Evolutionary conservation across 768 basidiomycete genomes (phyloP).

Genomic region (Mycena indigotica): DNA sequence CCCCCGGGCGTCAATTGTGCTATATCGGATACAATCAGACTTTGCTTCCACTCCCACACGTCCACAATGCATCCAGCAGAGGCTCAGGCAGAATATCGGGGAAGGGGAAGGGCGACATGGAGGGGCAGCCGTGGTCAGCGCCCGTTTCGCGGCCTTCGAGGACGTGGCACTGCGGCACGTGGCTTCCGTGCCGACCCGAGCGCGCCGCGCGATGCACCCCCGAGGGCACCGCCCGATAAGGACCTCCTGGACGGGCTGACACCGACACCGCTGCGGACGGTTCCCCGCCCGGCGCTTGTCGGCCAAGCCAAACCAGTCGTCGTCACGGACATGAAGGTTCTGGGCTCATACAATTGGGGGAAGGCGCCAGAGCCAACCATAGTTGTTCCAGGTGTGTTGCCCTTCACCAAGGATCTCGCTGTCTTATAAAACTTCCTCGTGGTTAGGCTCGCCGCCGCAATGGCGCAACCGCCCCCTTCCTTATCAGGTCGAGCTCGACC

Average conservation of each 20-base stretch:
- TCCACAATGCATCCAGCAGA: too few relatives aligned
- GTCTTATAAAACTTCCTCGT: not conserved
- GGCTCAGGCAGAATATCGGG: too few relatives aligned
- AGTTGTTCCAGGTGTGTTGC: slow-evolving; percentile 40
- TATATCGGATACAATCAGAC: too few relatives aligned
- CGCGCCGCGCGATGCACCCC: not conserved
- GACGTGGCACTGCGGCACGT: not conserved
- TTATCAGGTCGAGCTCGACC: slow-evolving; percentile 38
- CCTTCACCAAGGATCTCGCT: not conserved
- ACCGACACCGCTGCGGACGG: not conserved
- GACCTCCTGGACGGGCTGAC: not conserved
- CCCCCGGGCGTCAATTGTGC: too few relatives aligned
- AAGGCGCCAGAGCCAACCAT: slow-evolving; percentile 42
- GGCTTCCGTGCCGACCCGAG: not conserved
- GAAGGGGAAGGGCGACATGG: too few relatives aligned
- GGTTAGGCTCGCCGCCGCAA: slow-evolving; percentile 45
- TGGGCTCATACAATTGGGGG: slow-evolving; percentile 52
- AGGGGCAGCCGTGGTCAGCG: not conserved
- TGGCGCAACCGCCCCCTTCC: slow-evolving; percentile 40
- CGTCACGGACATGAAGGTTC: not conserved
- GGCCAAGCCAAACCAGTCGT: not conserved
- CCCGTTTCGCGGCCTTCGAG: not conserved
- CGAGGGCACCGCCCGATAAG: not conserved
- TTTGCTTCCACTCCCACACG: too few relatives aligned
- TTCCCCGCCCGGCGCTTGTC: not conserved